Evolutionary conservation across 1,139 yeast species (phyloP), one percentile per base, ranked within the genome.

Genomic region (Blastobotrys elegans): DNA sequence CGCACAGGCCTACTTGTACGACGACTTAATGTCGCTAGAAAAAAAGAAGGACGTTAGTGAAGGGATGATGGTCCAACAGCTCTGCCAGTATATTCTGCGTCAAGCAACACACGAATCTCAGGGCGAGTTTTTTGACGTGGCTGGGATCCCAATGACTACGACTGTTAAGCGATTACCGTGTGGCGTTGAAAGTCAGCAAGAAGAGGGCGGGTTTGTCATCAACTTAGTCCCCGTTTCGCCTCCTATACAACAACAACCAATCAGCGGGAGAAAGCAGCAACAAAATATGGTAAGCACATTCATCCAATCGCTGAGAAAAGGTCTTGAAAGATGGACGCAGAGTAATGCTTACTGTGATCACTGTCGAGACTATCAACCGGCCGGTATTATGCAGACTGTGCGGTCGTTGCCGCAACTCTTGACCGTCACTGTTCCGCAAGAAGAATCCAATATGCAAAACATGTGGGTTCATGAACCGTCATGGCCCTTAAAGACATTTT

Each of bases 371-470:
- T 67, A 67, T 42, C 90, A 84, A 55, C 64, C 70, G 6, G 69
- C 83, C 42, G 50, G 53, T 10, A 49, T 55, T 1, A 35, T 52
- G 30, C 47, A 50, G 43, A 66, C 72, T 0, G 75, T 79, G 2
- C 69, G 70, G 20, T 72, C 72, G 42, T 68, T 87, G 14, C 94
- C 96, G 0, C 79, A 83, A 1, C 71, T 88, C 7, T 65, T 89
- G 34, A 76, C 84, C 6, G 67, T 89, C 40, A 83, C 47, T 42
- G 50, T 48, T 11, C 43, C 47, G 14, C 42, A 37, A 20, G 46
- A 40, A 21, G 47, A 53, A 27, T 26, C 48, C 20, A 22, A 47
- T 2, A 18, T n/a, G 21, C 35, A 24, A 10, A 34, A 22, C 13
- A 27, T 36, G 36, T 43, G 46, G 46, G 41, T 32, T 14, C n/a